Conservation (phyloP, 2,329 filamentous ascomycete genomes). For the Botryotinia convoluta region DNA sequence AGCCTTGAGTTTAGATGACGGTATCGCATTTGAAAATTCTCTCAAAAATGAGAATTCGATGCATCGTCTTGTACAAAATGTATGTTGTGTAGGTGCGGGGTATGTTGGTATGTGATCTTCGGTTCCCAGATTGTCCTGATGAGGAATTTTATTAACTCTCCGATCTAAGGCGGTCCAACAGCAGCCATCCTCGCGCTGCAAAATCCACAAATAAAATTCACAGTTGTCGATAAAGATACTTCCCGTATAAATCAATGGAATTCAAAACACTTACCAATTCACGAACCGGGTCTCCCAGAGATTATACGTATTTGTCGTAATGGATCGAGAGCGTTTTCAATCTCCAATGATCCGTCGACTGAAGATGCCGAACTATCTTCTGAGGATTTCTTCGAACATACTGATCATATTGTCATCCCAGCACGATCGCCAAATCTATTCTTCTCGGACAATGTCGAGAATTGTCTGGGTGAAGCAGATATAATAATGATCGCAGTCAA, state of each 20-base stretch:
- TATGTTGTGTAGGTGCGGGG: slow-evolving; percentile 73
- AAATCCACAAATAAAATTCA: slow-evolving; percentile 68
- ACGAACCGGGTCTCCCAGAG: slow-evolving; percentile 69
- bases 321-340: slow-evolving; percentile 47
- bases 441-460: slow-evolving; percentile 67
- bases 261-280: slow-evolving; percentile 69
- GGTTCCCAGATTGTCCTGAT: neutral
- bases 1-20: slow-evolving; percentile 33
- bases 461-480: slow-evolving; percentile 64
- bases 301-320: slow-evolving; percentile 65
- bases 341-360: slow-evolving; percentile 42
- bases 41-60: slow-evolving; percentile 9
- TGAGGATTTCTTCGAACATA: slow-evolving; percentile 34
- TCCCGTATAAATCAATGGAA: slow-evolving; percentile 70
- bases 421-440: slow-evolving; percentile 62
- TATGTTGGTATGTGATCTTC: slow-evolving; percentile 63
- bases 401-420: slow-evolving; percentile 39
- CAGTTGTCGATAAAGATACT: slow-evolving; percentile 70
- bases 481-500: slow-evolving; percentile 75
- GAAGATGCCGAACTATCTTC: slow-evolving; percentile 38
- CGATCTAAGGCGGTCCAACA: slow-evolving; percentile 62
- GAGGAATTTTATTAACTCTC: neutral
- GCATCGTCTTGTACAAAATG: slow-evolving; percentile 47
- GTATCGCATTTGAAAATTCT: slow-evolving; percentile 22
- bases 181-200: slow-evolving; percentile 71